Evolutionary conservation across 805 yeast genomes (phyloP).

Genomic region (Torulaspora franciscae): DNA sequence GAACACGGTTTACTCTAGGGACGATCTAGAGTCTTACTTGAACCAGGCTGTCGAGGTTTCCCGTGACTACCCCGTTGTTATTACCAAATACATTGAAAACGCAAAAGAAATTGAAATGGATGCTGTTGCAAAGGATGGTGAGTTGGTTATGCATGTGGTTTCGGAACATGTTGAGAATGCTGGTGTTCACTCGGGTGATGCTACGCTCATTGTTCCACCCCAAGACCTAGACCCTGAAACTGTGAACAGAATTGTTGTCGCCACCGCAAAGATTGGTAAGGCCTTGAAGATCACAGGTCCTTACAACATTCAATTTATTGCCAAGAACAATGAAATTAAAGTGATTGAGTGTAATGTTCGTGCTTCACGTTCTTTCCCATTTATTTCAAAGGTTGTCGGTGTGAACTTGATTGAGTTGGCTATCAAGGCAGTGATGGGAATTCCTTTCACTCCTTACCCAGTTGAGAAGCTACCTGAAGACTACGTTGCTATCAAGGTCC

Average conservation of each 20-base stretch:
- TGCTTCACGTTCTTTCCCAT: constrained; percentile 99
- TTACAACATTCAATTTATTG: constrained; percentile 92
- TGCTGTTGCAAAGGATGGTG: constrained; percentile 94
- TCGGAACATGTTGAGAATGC: constrained; percentile 99
- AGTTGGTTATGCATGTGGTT: constrained; percentile 92
- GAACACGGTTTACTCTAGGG: constrained; percentile 90
- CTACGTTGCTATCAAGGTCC: constrained; percentile 94
- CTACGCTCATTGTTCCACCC: constrained; percentile 94
- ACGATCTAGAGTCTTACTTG: constrained; percentile 80
- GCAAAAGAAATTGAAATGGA: constrained; percentile 99
- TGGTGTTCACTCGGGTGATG: constrained; percentile 99
- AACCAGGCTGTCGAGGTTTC: constrained; percentile 96
- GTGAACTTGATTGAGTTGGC: constrained; percentile 96
- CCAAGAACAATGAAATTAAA: constrained; percentile 91
- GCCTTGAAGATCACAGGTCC: constrained; percentile 97
- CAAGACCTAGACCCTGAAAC: constrained; percentile 92
- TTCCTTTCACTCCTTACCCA: constrained; percentile 87
- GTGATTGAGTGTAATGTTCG: constrained; percentile 98
- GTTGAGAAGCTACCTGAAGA: constrained; percentile 83
- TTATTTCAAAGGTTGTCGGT: constrained; percentile 94
- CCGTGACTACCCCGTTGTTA: constrained; percentile 96
- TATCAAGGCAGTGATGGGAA: constrained; percentile 87
- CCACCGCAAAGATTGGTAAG: constrained; percentile 92
- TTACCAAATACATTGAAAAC: constrained; percentile 92
- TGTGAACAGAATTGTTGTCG: constrained; percentile 83